phyloP scores from a whole-genome alignment of 1,284 basidiomycete genomes.

The Fistulinella cinereoalba region DNA sequence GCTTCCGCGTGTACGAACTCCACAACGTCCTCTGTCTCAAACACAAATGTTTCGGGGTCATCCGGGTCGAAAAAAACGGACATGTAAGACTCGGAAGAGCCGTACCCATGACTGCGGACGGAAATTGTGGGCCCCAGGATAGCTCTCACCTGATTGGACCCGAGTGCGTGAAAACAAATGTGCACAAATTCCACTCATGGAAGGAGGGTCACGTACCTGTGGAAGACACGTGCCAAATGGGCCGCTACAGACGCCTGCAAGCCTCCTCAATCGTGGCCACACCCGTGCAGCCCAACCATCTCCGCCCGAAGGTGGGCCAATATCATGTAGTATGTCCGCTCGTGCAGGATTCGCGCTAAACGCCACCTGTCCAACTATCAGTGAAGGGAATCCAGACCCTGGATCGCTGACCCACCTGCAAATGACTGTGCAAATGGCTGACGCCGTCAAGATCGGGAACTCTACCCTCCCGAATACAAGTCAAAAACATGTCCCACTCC shows the following conservation, averaged over 20 bases:
- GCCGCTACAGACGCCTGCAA: constrained; percentile 12
- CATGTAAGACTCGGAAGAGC: constrained; percentile 11
- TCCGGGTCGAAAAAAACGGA: constrained; percentile 4
- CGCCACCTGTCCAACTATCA: background rate
- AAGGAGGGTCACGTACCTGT: constrained; percentile 1
- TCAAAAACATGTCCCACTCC: constrained; percentile 4
- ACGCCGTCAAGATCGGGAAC: constrained; percentile 8
- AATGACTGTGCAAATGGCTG: background rate
- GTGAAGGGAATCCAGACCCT: background rate
- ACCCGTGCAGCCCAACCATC: constrained; percentile 14
- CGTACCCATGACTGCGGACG: constrained; percentile 15
- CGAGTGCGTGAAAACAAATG: background rate
- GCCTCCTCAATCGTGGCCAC: constrained; percentile 13
- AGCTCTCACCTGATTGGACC: constrained; percentile 1
- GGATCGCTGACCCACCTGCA: constrained; percentile 4
- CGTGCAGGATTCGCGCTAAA: constrained; percentile 9
- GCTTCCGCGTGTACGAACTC: constrained; percentile 8
- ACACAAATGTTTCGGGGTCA: constrained; percentile 10
- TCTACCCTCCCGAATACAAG: constrained; percentile 3
- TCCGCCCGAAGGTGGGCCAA: constrained; percentile 14
- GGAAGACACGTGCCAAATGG: constrained; percentile 13
- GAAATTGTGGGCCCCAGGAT: constrained; percentile 11
- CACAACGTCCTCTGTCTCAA: constrained; percentile 8
- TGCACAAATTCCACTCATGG: background rate
- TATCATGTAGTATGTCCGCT: constrained; percentile 8